Evolutionary conservation across 257 asterid species (phyloP), one percentile per base, ranked within the genome.

Genomic region (Nicotiana otophora): DNA sequence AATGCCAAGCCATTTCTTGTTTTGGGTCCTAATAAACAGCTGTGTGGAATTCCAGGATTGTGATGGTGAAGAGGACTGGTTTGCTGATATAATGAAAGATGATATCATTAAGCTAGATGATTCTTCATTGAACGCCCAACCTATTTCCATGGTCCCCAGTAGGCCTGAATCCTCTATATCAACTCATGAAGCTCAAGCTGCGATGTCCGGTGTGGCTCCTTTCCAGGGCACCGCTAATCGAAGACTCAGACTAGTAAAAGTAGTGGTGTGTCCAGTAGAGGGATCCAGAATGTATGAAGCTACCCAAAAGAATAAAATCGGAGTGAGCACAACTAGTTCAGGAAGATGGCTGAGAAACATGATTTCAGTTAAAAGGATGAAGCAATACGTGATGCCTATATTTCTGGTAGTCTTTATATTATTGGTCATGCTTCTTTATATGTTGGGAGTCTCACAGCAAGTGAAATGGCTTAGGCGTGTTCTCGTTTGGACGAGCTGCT

Each of bases 31-130:
- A 10, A 63, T 30, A 12, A 28, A 26, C 63, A 48, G n/a, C 63
- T 48, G 46, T 75, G 30, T 79, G 67, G 78, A 20, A 6, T 83
- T 84, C 51, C 91, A 93, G 97, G 88, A 83, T 77, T 14, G 46
- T 28, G 83, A 64, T 4, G 87, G 83, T 17, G 98, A 90, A 80
- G 99, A 94, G 15, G 98, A 95, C 77, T 95, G 91, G 1, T 94
- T 89, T 67, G 96, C 96, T 0, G 99, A 95, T 85, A 92, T 95
- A 83, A 88, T 95, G 97, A 88, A 92, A 81, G 98, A 95, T 69
- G 96, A 95, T 84, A 95, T 95, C 61, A 86, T 95, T 11, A 82
- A 86, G 81, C 91, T 94, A 34, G 99, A 92, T 19, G 93, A 94
- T 36, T 81, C 92, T 46, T 82, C 92, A 10, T 54, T 81, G 30